Evolutionary conservation across 768 basidiomycete species (phyloP), one percentile per base, ranked within the genome.

Genomic region (Collybiopsis luxurians): DNA sequence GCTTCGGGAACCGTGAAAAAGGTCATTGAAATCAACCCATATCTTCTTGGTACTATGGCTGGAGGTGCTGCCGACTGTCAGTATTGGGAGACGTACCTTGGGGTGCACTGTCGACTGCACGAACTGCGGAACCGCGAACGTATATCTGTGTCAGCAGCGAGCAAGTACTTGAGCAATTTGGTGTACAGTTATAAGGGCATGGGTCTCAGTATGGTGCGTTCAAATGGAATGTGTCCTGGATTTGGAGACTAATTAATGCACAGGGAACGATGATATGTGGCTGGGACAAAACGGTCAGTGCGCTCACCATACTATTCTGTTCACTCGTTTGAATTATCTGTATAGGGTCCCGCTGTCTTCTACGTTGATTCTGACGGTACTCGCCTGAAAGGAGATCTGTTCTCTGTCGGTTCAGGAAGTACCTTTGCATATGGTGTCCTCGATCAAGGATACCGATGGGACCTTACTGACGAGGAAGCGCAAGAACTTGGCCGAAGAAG

Each of bases 251-350:
- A 42, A 38, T 42, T 38, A 58, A 34, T 47, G 3, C 47, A 11
- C 64, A 95, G 94, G 97, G 97, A 49, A 99, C 97, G 0, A 99
- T 98, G 97, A 95, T 99, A 56, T 98, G 95, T 66, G 97, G 97
- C 26, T 98, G 95, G 95, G 97, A 99, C 75, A 98, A 98, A 78
- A 98, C 95, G 12, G 91, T 90, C 59, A 64, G 87, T 73, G 4
- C 31, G 30, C 21, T 50, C 13, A 1, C 30, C 21, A n/a, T 59
- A 24, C 42, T 11, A 49, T 2, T 39, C 21, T 13, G 24, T 27
- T 19, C 28, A 17, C 30, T 21, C 30, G 38, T 27, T 48, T 50
- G 47, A 60, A 38, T 56, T 49, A 10, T 39, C 26, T 55, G 17
- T 57, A 53, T 53, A 92, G 86, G 97, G 95, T 1, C 95, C 95